Evolutionary conservation across 805 yeast species (phyloP).

Genomic region (Candida ascalaphidarum): DNA sequence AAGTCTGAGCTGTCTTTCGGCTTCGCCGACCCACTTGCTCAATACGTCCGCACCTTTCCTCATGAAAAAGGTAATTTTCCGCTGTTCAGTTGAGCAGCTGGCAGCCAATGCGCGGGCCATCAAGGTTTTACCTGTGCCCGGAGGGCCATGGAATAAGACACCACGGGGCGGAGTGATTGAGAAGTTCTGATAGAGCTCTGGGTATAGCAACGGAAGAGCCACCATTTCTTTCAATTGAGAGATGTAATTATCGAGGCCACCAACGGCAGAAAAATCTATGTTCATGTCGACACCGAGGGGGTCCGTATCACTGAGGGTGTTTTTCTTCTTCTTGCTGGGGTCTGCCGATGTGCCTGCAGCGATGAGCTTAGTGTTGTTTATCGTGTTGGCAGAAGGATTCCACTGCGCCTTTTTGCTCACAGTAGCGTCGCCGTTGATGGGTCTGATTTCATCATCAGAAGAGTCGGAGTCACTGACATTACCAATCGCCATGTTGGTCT

Average conservation of each 20-base stretch:
- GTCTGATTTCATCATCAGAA: constrained; percentile 52
- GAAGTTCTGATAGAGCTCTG: constrained; percentile 85
- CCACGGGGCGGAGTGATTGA: constrained; percentile 95
- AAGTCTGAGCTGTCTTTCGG: constrained; percentile 86
- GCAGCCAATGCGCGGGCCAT: constrained; percentile 98
- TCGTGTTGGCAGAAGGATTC: constrained; percentile 4
- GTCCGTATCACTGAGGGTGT: constrained; percentile 75
- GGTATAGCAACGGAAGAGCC: constrained; percentile 83
- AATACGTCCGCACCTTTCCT: constrained; percentile 96
- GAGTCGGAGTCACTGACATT: constrained; percentile 46
- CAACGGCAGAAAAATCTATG: constrained; percentile 77
- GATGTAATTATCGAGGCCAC: constrained; percentile 87
- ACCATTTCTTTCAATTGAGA: constrained; percentile 96
- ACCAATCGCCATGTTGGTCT: constrained; percentile 24
- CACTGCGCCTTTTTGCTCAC: constrained; percentile 18
- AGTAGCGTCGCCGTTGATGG: constrained; percentile 33
- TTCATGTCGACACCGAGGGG: constrained; percentile 87
- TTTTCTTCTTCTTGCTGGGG: constrained; percentile 40
- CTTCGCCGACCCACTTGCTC: constrained; percentile 99
- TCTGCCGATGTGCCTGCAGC: constrained; percentile 21
- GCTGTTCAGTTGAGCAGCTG: constrained; percentile 75
- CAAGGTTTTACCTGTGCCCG: constrained; percentile 97
- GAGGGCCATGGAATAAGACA: constrained; percentile 96
- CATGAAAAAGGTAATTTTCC: constrained; percentile 94
- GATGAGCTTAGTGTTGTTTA: constrained; percentile 21